Conservation (phyloP, 805 yeast species). For the Schwanniomyces occidentalis region DNA sequence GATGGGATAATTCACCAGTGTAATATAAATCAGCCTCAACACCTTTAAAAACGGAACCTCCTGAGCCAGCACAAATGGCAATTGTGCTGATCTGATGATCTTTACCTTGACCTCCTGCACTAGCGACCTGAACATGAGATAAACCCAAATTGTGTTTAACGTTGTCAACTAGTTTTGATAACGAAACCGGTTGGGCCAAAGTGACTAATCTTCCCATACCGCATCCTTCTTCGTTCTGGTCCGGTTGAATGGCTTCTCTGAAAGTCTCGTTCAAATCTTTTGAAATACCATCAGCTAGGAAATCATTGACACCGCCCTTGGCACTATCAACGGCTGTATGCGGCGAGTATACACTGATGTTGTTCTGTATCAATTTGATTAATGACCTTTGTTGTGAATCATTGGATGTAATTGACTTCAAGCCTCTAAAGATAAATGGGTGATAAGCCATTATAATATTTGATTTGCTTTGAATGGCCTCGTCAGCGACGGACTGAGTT, state of each 20-base stretch:
- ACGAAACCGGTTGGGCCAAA: conserved; percentile 42
- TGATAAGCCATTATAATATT: conserved; percentile 79
- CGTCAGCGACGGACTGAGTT: conserved; percentile 80
- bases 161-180: conserved; percentile 46
- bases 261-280: conserved; percentile 23
- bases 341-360: conserved; percentile 90
- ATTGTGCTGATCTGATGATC: conserved; percentile 47
- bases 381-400: conserved; percentile 85
- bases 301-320: conserved; percentile 90
- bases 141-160: conserved; percentile 58
- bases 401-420: conserved; percentile 61
- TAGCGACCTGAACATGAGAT: conserved; percentile 62
- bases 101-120: conserved; percentile 21
- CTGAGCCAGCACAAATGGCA: conserved; percentile 96
- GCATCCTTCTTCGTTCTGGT: conserved; percentile 47
- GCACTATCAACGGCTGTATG: conserved; percentile 97
- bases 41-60: conserved; percentile 71
- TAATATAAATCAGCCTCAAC: conserved; percentile 66
- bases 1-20: conserved; percentile 96
- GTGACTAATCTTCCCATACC: conserved; percentile 82
- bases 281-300: conserved; percentile 67
- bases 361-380: conserved; percentile 66
- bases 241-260: conserved; percentile 46
- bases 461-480: conserved; percentile 61
- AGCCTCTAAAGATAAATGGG: conserved; percentile 90